A percentile compares a stretch with the other conserved stretches of the same genome.
These are phyloP conservation scores for Sinapis alba DNA, from an alignment of 441 rosid genomes.

Conservation along the genomic window DNA sequence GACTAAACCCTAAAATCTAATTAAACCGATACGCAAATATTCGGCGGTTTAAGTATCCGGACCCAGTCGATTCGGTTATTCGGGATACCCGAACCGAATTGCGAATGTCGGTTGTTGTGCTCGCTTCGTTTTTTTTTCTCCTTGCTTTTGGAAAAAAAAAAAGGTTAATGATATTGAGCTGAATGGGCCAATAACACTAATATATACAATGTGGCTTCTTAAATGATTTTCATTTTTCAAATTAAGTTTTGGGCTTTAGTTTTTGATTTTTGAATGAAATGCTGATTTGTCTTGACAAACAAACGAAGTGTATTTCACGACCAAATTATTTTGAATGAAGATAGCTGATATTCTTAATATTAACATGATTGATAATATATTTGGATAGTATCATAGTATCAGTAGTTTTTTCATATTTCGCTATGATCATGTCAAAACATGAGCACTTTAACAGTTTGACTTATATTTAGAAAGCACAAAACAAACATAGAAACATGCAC, in stretches of 20 bases:
- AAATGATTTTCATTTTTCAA: neutral
- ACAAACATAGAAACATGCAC: neutral
- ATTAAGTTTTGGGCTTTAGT: neutral
- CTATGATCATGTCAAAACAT: neutral
- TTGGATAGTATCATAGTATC: neutral
- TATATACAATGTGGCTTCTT: neutral
- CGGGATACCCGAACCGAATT: neutral
- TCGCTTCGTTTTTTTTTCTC: neutral
- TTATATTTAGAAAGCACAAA: neutral
- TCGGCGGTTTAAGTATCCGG: neutral
- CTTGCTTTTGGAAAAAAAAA: neutral
- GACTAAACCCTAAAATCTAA: slow-evolving; percentile 1
- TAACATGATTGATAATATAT: neutral
- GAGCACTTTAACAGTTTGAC: neutral
- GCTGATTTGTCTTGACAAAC: neutral
- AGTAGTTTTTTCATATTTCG: neutral
- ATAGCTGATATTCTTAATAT: neutral
- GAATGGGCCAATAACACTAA: neutral
- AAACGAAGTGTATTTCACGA: neutral
- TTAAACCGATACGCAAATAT: neutral
- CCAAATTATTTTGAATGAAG: neutral
- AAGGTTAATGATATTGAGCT: neutral
- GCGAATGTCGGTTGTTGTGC: neutral
- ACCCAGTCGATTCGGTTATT: neutral
- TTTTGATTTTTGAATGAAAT: neutral